Base-by-base conservation (phyloP, 192 early-diverging fungal genomes). In the Coemansia sp. region DNA sequence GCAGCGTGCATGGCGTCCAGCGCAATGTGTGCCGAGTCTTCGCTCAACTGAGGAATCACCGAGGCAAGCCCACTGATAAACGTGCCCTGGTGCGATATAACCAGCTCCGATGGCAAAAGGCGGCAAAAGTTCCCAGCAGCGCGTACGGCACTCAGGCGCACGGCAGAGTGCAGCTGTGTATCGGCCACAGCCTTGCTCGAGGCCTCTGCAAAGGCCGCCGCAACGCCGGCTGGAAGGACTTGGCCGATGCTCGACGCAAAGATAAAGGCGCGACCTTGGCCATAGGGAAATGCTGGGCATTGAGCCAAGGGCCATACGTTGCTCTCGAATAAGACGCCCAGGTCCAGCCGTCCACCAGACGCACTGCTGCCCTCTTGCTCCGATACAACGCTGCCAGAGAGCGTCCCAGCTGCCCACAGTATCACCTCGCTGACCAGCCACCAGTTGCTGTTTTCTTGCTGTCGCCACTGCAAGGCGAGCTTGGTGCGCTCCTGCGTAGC, bases 381-480 rank as follows among this genome's bases (percentile, higher is more conserved):
- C 11, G 87, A 82, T 14, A 84, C 61, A 12, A 93, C 56, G 21
- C 88, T 85, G 29, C 78, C 80, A 14, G 87, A 77, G 5, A 83
- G 65, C 40, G 81, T 62, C 14, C 93, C 94, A 24, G 93, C 81
- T 29, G 89, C 85, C 70, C 91, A 86, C 37, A 97, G 75, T 42
- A 87, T 83, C 3, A 91, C 88, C 58, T 97, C 94, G 48, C 91
- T 88, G 39, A 88, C 81, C 53, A 93, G 91, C 94, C 94, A 97
- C 91, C 91, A 86, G 56, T 70, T 67, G 62, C 44, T 24, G 62
- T 86, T 76, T 36, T 81, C 70, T 15, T 65, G 50, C 61, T 63
- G 64, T 41, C 88, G 85, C 53, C 67, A 65, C 32, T 79, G 82
- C 18, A 67, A 63, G 11, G 88, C 86, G 42, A 85, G 69, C 32